phyloP scores from a whole-genome alignment of 257 asterid genomes.

The Solanum neorickii region DNA sequence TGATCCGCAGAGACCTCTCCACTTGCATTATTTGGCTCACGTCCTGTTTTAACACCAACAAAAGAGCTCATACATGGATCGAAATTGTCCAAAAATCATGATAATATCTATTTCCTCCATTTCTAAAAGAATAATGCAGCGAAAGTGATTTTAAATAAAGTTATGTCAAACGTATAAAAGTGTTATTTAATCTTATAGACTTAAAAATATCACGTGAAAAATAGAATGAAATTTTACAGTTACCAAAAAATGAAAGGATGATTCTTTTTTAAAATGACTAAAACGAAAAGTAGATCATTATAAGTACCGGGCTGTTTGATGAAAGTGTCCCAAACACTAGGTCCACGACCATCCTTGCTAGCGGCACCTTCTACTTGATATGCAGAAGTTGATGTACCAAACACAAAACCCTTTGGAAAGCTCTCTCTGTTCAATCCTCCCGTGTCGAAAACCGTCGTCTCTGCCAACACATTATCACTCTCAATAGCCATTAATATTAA shows the following conservation, averaged over 20 bases:
- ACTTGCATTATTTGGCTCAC: constrained; percentile 1
- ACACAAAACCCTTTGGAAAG: constrained; percentile 1
- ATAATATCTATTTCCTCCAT: neutral
- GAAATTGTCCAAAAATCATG: neutral
- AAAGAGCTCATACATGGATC: neutral
- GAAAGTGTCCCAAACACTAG: constrained; percentile 7
- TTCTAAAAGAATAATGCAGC: too few relatives aligned
- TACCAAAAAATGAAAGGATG: too few relatives aligned
- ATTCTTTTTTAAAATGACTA: too few relatives aligned
- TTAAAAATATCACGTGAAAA: too few relatives aligned
- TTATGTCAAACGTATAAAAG: too few relatives aligned
- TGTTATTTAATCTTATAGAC: too few relatives aligned
- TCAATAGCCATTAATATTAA: neutral
- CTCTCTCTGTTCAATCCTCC: constrained; percentile 3
- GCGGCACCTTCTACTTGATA: constrained; percentile 14
- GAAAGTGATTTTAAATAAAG: too few relatives aligned
- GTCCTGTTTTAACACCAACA: neutral
- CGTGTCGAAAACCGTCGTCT: neutral
- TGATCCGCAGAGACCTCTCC: constrained; percentile 9
- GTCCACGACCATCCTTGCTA: constrained; percentile 5
- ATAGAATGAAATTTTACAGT: too few relatives aligned
- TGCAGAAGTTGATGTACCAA: constrained; percentile 12
- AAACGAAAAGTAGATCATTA: too few relatives aligned
- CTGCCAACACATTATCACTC: neutral
- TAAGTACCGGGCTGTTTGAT: neutral